Conservation (phyloP, 345 rosid species). For the Corchorus olitorius region DNA sequence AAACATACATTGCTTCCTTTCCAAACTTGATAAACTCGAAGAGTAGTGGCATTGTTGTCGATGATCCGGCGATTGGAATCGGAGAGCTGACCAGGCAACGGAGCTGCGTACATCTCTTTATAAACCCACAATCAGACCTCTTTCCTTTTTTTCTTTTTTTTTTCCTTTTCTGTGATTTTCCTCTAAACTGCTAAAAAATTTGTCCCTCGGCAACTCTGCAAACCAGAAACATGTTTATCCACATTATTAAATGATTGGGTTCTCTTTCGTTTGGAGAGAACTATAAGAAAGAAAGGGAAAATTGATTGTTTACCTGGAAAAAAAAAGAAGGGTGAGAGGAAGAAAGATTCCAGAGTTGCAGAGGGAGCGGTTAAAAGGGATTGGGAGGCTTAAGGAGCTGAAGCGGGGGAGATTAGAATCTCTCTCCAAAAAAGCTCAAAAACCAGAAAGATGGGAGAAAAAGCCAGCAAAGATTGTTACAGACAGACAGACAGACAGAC, state of each 20-base stretch:
- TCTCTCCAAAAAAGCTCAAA: conserved; percentile 16
- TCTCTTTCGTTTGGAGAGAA: neutral
- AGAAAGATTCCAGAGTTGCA: neutral
- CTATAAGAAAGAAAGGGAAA: neutral
- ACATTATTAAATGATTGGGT: neutral
- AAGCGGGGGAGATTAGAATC: neutral
- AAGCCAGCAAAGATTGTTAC: conserved; percentile 18
- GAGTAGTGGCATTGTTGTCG: conserved; percentile 23
- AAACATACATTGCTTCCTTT: conserved; percentile 60
- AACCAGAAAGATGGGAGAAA: neutral
- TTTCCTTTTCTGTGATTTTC: neutral
- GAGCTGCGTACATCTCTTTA: conserved; percentile 27
- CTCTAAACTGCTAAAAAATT: neutral
- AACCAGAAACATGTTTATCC: neutral
- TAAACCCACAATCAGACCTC: conserved; percentile 10
- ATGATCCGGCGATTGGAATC: conserved; percentile 43
- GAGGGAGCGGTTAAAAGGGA: neutral
- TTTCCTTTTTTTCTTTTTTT: neutral
- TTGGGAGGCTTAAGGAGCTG: neutral
- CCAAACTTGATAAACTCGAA: conserved; percentile 67
- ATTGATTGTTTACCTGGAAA: conserved; percentile 7
- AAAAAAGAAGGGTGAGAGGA: neutral
- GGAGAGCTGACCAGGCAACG: conserved; percentile 42
- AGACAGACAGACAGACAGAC: conserved; percentile 2
- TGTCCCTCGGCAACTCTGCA: conserved; percentile 10